phyloP scores from a whole-genome alignment of 2,329 filamentous ascomycete genomes.

The Penicillium sp. region DNA sequence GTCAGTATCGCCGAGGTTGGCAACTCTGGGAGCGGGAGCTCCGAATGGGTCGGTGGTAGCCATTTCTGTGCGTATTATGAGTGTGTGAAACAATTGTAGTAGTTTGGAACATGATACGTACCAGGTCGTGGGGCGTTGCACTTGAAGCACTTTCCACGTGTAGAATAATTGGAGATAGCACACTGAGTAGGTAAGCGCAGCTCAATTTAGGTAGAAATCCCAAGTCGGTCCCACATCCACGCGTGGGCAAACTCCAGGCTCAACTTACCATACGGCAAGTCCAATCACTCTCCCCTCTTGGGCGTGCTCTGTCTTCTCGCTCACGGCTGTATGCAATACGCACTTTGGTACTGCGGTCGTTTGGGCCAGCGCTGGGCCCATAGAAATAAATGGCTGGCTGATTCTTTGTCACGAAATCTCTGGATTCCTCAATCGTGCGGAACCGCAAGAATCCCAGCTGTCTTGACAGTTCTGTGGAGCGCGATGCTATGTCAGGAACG shows the following conservation, averaged over 20 bases:
- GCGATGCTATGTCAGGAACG: background rate
- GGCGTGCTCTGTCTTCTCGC: conserved; percentile 51
- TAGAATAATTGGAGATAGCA: conserved; percentile 58
- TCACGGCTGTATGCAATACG: conserved; percentile 57
- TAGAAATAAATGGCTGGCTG: conserved; percentile 54
- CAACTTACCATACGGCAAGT: conserved; percentile 53
- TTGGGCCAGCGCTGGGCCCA: conserved; percentile 42
- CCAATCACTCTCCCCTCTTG: conserved; percentile 57
- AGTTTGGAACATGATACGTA: conserved; percentile 33
- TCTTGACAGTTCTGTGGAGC: conserved; percentile 52
- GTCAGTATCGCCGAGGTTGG: conserved; percentile 58
- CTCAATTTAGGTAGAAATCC: background rate
- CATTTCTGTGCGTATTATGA: conserved; percentile 22
- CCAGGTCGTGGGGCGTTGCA: conserved; percentile 58
- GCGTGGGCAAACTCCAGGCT: background rate
- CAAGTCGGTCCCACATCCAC: no score
- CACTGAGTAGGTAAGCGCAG: conserved; percentile 44
- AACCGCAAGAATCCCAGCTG: conserved; percentile 61
- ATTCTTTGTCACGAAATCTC: conserved; percentile 55
- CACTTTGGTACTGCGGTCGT: conserved; percentile 46
- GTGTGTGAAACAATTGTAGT: background rate
- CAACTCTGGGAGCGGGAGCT: conserved; percentile 45
- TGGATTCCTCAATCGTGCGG: conserved; percentile 49
- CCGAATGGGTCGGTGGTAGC: conserved; percentile 36
- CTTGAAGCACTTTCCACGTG: conserved; percentile 58